phyloP scores from a whole-genome alignment of 1,284 basidiomycete genomes.

The Cystobasidiaceae sp. region DNA sequence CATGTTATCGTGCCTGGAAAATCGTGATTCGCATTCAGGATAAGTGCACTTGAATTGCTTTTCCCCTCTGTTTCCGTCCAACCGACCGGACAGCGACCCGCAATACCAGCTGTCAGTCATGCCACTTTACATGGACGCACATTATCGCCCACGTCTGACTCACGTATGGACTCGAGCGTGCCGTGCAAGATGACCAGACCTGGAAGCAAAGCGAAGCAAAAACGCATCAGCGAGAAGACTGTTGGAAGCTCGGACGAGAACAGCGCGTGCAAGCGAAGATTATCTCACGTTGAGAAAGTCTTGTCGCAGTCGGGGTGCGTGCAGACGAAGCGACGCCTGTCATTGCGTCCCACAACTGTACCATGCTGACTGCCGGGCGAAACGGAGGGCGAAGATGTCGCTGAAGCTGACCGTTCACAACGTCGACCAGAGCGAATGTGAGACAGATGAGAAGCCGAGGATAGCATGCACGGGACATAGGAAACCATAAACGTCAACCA shows the following conservation, averaged over 20 bases:
- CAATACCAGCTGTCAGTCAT: neutral
- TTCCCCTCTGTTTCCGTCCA: conserved; percentile 31
- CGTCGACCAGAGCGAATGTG: too few relatives aligned
- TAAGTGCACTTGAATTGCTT: conserved; percentile 35
- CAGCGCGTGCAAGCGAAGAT: too few relatives aligned
- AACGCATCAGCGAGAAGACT: neutral
- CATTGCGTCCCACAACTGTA: neutral
- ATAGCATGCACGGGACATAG: too few relatives aligned
- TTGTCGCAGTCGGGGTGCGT: conserved; percentile 12
- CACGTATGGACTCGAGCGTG: conserved; percentile 35
- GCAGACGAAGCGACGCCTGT: conserved; percentile 5
- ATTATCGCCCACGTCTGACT: neutral
- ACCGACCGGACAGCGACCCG: too few relatives aligned
- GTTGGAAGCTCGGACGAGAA: neutral
- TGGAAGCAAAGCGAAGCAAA: neutral
- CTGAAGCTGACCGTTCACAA: too few relatives aligned
- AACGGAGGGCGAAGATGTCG: too few relatives aligned
- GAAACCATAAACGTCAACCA: too few relatives aligned
- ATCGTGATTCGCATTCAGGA: conserved; percentile 31
- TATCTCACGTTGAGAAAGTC: conserved; percentile 21
- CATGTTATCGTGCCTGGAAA: conserved; percentile 37
- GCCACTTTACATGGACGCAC: neutral
- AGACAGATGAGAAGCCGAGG: too few relatives aligned
- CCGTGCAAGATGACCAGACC: conserved; percentile 36
- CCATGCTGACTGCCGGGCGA: neutral